phyloP scores from a whole-genome alignment of 306 rosid species.

The Malus orientalis region DNA sequence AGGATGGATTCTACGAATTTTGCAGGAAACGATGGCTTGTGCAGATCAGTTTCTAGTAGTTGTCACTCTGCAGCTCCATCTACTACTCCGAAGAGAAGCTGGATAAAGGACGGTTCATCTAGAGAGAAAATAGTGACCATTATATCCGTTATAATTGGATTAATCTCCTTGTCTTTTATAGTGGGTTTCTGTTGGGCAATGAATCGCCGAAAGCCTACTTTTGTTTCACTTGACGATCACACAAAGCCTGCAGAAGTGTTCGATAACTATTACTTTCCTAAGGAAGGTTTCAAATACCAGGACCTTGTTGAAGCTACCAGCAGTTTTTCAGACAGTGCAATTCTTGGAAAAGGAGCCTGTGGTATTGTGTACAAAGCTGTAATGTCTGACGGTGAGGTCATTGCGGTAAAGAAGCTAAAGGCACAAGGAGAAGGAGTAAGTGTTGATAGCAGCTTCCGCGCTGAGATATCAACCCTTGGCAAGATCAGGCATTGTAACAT shows the following conservation, averaged over 20 bases:
- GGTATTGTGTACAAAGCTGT: slow-evolving; percentile 85
- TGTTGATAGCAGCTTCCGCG: slow-evolving; percentile 64
- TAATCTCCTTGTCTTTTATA: slow-evolving; percentile 48
- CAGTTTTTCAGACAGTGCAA: slow-evolving; percentile 47
- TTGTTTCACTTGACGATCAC: slow-evolving; percentile 41
- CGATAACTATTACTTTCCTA: slow-evolving; percentile 69
- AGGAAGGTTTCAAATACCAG: slow-evolving; percentile 71
- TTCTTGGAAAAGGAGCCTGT: slow-evolving; percentile 82
- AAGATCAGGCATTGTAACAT: slow-evolving; percentile 84
- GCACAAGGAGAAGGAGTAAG: slow-evolving; percentile 63
- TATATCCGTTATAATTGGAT: slow-evolving; percentile 41
- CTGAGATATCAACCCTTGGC: slow-evolving; percentile 86
- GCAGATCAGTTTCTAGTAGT: slow-evolving; percentile 40
- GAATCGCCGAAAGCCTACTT: slow-evolving; percentile 33
- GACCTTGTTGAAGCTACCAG: slow-evolving; percentile 80
- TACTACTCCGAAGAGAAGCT: slow-evolving; percentile 31
- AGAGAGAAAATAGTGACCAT: slow-evolving; percentile 52
- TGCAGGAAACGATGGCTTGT: slow-evolving; percentile 64
- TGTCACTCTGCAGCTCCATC: slow-evolving; percentile 36
- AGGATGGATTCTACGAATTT: slow-evolving; percentile 70
- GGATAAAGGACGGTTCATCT: slow-evolving; percentile 37
- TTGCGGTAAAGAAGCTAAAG: slow-evolving; percentile 77
- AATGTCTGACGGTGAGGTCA: slow-evolving; percentile 51
- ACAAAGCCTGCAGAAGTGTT: slow-evolving; percentile 29
- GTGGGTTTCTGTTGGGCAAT: slow-evolving; percentile 40